Conservation (phyloP, 2,329 filamentous ascomycete species). For the Neophaeococcomyces aloes region DNA sequence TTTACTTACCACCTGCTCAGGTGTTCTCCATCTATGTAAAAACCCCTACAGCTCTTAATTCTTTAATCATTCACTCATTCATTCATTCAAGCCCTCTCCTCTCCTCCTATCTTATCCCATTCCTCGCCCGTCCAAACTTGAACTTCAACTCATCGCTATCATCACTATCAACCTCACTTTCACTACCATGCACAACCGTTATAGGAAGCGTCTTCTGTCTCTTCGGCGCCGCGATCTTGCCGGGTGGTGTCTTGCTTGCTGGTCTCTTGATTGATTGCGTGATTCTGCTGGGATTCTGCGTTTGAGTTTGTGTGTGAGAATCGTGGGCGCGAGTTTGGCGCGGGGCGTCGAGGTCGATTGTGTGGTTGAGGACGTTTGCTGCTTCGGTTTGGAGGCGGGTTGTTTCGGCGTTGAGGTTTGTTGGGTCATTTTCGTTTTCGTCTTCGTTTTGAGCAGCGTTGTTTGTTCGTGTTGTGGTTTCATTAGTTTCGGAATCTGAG, state of each 20-base stretch:
- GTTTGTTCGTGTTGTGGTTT: background rate
- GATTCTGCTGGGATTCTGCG: conserved; percentile 10
- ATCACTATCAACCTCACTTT: conserved; percentile 33
- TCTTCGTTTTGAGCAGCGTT: conserved; percentile 8
- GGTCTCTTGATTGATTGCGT: conserved; percentile 11
- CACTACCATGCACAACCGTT: conserved; percentile 18
- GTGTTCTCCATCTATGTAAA: too few relatives aligned
- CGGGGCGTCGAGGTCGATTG: conserved; percentile 19
- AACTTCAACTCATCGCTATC: conserved; percentile 51
- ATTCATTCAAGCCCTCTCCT: too few relatives aligned
- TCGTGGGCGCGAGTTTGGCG: conserved; percentile 18
- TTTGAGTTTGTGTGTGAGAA: conserved; percentile 10
- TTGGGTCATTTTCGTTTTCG: conserved; percentile 3
- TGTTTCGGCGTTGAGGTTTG: conserved; percentile 10
- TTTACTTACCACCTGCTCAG: too few relatives aligned
- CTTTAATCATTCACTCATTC: too few relatives aligned
- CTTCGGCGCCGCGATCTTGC: conserved; percentile 8
- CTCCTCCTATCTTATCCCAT: too few relatives aligned
- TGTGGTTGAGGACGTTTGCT: conserved; percentile 18
- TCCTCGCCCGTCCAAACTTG: conserved; percentile 41
- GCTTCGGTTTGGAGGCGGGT: conserved; percentile 18
- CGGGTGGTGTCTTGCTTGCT: conserved; percentile 1
- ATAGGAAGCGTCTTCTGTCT: conserved; percentile 25
- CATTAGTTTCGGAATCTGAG: conserved; percentile 20
- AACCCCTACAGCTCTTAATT: too few relatives aligned